Percentiles rank a stretch among this genome's conserved stretches.
Conservation (phyloP, 2,329 filamentous ascomycete species). For the Botryosphaeria dothidea region DNA sequence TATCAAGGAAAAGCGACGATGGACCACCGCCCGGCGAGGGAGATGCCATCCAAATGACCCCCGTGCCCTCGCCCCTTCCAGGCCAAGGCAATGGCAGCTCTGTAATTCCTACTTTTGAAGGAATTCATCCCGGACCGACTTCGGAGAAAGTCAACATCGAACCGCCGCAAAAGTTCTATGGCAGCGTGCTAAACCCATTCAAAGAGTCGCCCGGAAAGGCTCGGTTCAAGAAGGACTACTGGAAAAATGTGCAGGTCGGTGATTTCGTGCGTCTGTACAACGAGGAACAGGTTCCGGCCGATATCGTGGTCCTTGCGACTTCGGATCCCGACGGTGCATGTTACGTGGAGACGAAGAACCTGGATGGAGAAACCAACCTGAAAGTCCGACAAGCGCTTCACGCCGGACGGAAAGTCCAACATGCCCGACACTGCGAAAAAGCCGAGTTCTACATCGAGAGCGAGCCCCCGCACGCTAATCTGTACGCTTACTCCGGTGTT, state of each 20-base stretch:
- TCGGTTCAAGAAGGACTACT: slow-evolving; percentile 87
- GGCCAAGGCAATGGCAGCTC: slow-evolving; percentile 44
- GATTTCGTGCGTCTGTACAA: slow-evolving; percentile 97
- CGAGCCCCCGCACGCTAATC: slow-evolving; percentile 86
- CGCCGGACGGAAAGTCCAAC: slow-evolving; percentile 77
- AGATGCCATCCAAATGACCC: slow-evolving; percentile 92
- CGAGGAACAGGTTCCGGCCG: slow-evolving; percentile 91
- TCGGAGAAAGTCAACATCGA: slow-evolving; percentile 21
- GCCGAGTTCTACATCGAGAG: slow-evolving; percentile 87
- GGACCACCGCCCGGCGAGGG: slow-evolving; percentile 29
- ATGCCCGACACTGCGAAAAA: slow-evolving; percentile 89
- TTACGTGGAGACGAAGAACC: slow-evolving; percentile 96
- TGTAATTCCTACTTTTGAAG: slow-evolving; percentile 22
- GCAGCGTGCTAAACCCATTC: slow-evolving; percentile 73
- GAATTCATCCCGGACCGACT: slow-evolving; percentile 31
- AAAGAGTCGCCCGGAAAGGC: slow-evolving; percentile 68
- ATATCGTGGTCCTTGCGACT: slow-evolving; percentile 88
- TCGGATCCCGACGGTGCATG: slow-evolving; percentile 93
- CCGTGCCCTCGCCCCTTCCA: slow-evolving; percentile 79
- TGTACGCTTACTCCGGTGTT: slow-evolving; percentile 92
- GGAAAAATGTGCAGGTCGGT: slow-evolving; percentile 94
- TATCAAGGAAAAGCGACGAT: slow-evolving; percentile 49
- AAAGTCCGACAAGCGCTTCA: slow-evolving; percentile 92
- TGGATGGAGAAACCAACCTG: slow-evolving; percentile 96
- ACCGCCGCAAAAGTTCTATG: slow-evolving; percentile 56